Conservation (phyloP, 768 basidiomycete species). For the Arthromyces matolae region DNA sequence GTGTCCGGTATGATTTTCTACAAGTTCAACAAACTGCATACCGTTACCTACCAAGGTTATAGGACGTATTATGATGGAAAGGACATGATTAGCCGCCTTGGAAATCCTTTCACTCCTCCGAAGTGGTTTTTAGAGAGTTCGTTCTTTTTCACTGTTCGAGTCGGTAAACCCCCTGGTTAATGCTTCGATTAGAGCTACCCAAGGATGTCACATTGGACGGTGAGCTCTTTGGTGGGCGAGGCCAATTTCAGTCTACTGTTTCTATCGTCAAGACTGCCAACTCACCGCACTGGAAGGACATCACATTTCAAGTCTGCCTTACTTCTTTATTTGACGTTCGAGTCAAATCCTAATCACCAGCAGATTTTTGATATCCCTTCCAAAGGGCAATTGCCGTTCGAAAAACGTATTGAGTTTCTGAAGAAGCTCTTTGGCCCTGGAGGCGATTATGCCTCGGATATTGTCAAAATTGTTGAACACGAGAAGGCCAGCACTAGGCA, state of each 20-base stretch:
- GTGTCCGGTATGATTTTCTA: slow-evolving; percentile 48
- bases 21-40: no score
- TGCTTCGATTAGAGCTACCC: slow-evolving; percentile 40
- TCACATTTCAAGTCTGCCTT: slow-evolving; percentile 51
- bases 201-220: slow-evolving; percentile 55
- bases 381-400: slow-evolving; percentile 41
- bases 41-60: no score
- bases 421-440: slow-evolving; percentile 43
- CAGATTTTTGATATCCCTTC: slow-evolving; percentile 61
- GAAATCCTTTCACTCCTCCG: slow-evolving; percentile 56
- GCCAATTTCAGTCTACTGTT: slow-evolving; percentile 54
- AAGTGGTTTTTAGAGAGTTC: slow-evolving; percentile 54
- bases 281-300: slow-evolving; percentile 52
- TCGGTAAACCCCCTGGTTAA: not conserved
- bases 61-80: slow-evolving; percentile 56
- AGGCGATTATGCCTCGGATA: slow-evolving; percentile 38
- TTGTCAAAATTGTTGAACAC: slow-evolving; percentile 48
- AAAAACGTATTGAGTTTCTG: slow-evolving; percentile 44
- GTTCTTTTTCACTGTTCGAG: slow-evolving; percentile 17
- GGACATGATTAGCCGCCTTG: slow-evolving; percentile 50
- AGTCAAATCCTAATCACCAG: not conserved
- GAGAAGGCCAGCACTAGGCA: slow-evolving; percentile 38
- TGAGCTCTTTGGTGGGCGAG: slow-evolving; percentile 56
- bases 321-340: not conserved
- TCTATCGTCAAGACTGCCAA: slow-evolving; percentile 58